Conservation (phyloP, 2,329 filamentous ascomycete genomes). For the Metarhizium brunneum region DNA sequence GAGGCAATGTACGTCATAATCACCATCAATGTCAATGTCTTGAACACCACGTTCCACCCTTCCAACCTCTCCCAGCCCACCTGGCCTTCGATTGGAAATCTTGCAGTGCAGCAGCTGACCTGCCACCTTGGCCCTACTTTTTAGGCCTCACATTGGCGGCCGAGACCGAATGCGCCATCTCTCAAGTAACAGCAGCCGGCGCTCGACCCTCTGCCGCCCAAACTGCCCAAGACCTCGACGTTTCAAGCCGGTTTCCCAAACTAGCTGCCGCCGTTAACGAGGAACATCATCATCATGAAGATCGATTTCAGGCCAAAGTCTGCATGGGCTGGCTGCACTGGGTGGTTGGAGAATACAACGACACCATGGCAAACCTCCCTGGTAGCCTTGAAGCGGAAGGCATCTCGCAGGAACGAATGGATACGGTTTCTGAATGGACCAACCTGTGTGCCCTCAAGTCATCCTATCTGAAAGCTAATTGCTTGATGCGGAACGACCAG, state of each 20-base stretch:
- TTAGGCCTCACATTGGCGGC: slow-evolving; percentile 61
- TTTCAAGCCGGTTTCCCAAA: slow-evolving; percentile 35
- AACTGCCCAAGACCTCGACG: slow-evolving; percentile 34
- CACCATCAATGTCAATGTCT: not conserved
- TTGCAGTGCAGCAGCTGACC: not conserved
- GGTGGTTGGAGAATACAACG: slow-evolving; percentile 58
- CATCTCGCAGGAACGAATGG: slow-evolving; percentile 40
- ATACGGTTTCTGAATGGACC: slow-evolving; percentile 62
- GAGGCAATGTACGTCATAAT: slow-evolving; percentile 59
- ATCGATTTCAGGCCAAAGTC: slow-evolving; percentile 69
- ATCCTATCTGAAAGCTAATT: slow-evolving; percentile 65
- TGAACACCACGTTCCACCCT: not conserved
- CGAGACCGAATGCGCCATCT: slow-evolving; percentile 58
- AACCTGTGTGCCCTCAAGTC: slow-evolving; percentile 73
- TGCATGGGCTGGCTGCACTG: slow-evolving; percentile 83
- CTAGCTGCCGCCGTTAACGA: slow-evolving; percentile 49
- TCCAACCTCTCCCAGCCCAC: not conserved
- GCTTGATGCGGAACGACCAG: slow-evolving; percentile 39
- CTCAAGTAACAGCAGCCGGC: slow-evolving; percentile 37
- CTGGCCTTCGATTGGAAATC: not conserved
- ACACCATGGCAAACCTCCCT: slow-evolving; percentile 54
- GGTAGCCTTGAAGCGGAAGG: slow-evolving; percentile 49
- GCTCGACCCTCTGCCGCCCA: slow-evolving; percentile 32
- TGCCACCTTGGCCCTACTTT: not conserved
- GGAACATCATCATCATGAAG: slow-evolving; percentile 44